These are phyloP conservation scores for Penicillium sp. DNA, from an alignment of 2,329 filamentous ascomycete genomes.

Conservation along the genomic window DNA sequence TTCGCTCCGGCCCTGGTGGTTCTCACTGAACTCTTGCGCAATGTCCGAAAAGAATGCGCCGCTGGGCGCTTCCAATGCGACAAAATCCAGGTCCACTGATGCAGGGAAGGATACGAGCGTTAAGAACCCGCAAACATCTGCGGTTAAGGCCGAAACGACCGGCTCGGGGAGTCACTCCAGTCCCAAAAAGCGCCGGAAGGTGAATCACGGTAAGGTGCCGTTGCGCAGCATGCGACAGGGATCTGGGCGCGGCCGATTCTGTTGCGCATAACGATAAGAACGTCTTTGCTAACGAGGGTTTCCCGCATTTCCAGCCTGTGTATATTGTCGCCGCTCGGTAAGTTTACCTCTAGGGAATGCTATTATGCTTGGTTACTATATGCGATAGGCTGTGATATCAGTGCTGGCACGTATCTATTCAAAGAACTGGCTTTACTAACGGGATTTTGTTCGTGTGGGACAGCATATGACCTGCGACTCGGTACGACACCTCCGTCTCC, in stretches of 20 bases:
- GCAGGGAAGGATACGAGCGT: slow-evolving; percentile 30
- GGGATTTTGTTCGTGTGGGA: slow-evolving; percentile 42
- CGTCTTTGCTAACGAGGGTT: slow-evolving; percentile 24
- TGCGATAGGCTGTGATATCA: slow-evolving; percentile 1
- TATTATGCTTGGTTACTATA: slow-evolving; percentile 21
- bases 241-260: slow-evolving; percentile 15
- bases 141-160: slow-evolving; percentile 34
- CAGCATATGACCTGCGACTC: slow-evolving; percentile 92
- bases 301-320: slow-evolving; percentile 63
- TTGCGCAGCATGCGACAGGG: slow-evolving; percentile 28
- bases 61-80: slow-evolving; percentile 23
- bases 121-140: slow-evolving; percentile 29
- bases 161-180: slow-evolving; percentile 45
- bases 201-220: slow-evolving; percentile 72
- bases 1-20: slow-evolving; percentile 18
- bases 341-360: slow-evolving; percentile 45
- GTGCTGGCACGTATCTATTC: slow-evolving; percentile 7
- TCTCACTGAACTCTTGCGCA: slow-evolving; percentile 16
- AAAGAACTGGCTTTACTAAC: slow-evolving; percentile 46
- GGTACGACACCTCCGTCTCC: slow-evolving; percentile 53
- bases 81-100: slow-evolving; percentile 20
- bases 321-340: slow-evolving; percentile 88
- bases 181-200: slow-evolving; percentile 82
- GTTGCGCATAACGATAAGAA: slow-evolving; percentile 17
- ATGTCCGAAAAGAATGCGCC: slow-evolving; percentile 33